These are phyloP conservation scores for Brassica balearica DNA, from an alignment of 441 rosid genomes.

Conservation along the genomic window DNA sequence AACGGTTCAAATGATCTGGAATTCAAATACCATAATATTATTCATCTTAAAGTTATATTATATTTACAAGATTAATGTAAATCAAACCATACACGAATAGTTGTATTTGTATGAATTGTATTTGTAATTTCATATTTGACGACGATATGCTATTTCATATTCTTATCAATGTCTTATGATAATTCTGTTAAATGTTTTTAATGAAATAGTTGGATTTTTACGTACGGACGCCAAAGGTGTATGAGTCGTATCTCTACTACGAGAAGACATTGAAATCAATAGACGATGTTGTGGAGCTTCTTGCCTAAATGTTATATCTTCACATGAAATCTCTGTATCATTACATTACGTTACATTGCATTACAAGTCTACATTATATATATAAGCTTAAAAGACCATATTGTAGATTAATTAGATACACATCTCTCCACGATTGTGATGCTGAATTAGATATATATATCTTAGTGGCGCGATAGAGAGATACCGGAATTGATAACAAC, in stretches of 20 bases:
- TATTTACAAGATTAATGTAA: background rate
- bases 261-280: slow-evolving; percentile 87
- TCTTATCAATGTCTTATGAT: background rate
- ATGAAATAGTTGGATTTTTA: slow-evolving; percentile 65
- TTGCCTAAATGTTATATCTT: slow-evolving; percentile 44
- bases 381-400: background rate
- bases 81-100: background rate
- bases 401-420: background rate
- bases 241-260: slow-evolving; percentile 87
- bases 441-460: slow-evolving; percentile 4
- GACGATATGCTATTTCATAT: background rate
- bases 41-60: background rate
- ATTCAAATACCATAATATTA: background rate
- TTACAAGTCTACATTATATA: slow-evolving; percentile 2
- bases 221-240: slow-evolving; percentile 82
- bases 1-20: background rate
- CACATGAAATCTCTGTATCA: slow-evolving; percentile 11
- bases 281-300: slow-evolving; percentile 68
- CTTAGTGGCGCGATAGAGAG: slow-evolving; percentile 48
- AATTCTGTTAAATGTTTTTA: background rate
- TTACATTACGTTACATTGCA: slow-evolving; percentile 8
- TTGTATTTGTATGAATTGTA: background rate
- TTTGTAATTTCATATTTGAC: background rate
- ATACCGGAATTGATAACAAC: slow-evolving; percentile 53
- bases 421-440: background rate